These are phyloP conservation scores for Cucumis cinereus DNA, from an alignment of 306 rosid genomes.

Conservation along the genomic window DNA sequence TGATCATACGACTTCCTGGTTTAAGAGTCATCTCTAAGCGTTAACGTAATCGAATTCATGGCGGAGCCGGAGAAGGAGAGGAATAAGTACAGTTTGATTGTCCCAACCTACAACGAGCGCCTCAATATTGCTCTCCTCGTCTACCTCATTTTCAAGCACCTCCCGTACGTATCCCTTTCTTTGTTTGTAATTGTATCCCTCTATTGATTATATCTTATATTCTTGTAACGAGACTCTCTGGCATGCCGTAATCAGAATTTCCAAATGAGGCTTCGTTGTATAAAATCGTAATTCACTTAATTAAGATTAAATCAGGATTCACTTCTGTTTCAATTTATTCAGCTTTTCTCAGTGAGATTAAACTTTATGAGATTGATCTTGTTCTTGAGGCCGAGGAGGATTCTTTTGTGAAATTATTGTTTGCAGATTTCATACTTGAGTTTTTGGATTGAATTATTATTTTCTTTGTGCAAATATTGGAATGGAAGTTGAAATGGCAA, in stretches of 20 bases:
- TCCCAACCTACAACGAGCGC: slow-evolving; percentile 90
- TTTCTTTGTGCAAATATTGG: neutral
- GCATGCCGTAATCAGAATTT: neutral
- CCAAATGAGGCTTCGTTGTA: neutral
- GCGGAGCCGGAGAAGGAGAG: slow-evolving; percentile 18
- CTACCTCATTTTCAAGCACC: slow-evolving; percentile 87
- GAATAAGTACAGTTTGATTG: slow-evolving; percentile 71
- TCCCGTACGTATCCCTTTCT: slow-evolving; percentile 22
- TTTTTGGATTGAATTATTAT: neutral
- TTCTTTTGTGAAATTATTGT: neutral
- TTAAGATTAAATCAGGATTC: neutral
- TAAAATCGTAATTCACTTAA: neutral
- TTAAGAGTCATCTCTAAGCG: neutral
- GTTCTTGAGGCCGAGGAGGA: neutral
- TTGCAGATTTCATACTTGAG: neutral
- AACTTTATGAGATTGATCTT: neutral
- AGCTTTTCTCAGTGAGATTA: neutral
- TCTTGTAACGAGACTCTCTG: neutral
- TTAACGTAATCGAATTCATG: neutral
- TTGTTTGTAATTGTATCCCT: neutral
- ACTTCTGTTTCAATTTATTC: neutral
- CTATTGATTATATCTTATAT: neutral
- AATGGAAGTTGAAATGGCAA: neutral
- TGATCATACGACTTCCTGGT: neutral
- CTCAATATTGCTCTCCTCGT: slow-evolving; percentile 81